Evolutionary conservation across 106 monocot genomes (phyloP).

Genomic region (Dioscorea dumetorum): DNA sequence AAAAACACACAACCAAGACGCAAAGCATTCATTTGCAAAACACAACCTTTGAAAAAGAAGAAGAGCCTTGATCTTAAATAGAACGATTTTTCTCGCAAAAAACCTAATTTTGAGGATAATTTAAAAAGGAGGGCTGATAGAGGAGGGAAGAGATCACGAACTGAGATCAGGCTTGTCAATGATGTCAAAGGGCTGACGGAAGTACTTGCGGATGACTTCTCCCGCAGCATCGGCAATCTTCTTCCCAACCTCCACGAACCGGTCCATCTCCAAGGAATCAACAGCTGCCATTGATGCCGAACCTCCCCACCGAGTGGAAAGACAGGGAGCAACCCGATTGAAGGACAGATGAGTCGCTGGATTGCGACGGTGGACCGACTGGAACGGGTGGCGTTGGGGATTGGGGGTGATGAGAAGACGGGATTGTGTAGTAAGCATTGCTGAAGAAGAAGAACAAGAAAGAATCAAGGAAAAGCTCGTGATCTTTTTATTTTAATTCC

Average conservation of each 20-base stretch:
- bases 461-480: too few relatives aligned
- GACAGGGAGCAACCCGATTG: too few relatives aligned
- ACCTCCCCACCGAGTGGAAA: background rate
- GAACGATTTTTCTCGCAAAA: background rate
- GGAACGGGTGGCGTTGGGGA: background rate
- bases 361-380: background rate
- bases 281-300: background rate
- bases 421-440: background rate
- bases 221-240: conserved; percentile 71
- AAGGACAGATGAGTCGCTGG: background rate
- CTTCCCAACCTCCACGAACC: conserved; percentile 59
- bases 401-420: background rate
- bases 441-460: background rate
- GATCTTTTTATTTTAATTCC: too few relatives aligned
- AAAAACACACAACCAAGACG: too few relatives aligned
- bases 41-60: background rate
- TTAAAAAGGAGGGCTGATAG: background rate
- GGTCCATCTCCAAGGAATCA: conserved; percentile 23
- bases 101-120: background rate
- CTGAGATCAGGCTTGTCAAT: conserved; percentile 88
- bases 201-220: conserved; percentile 80
- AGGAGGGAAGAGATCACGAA: conserved; percentile 17
- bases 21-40: background rate
- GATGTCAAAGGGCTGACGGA: conserved; percentile 71
- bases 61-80: background rate